Conservation (phyloP, 345 rosid species). For the Sonneratia caseolaris region DNA sequence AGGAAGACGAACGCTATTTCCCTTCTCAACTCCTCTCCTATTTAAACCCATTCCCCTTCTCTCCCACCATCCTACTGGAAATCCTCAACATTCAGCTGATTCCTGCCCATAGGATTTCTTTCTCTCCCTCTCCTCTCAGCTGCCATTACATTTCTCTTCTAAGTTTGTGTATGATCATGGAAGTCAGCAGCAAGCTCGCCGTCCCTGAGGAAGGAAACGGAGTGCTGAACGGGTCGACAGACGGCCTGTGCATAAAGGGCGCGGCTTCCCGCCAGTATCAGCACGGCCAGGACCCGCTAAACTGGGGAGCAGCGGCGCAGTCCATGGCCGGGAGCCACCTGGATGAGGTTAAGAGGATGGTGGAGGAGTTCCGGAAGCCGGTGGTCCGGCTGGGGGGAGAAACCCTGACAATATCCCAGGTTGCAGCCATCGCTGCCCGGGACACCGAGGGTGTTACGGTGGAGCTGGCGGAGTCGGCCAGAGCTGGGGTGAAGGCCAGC, state of each 20-base stretch:
- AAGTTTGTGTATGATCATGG: neutral
- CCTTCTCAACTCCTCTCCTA: slow-evolving; percentile 10
- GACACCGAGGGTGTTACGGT: slow-evolving; percentile 21
- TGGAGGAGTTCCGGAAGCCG: slow-evolving; percentile 51
- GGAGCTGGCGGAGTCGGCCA: slow-evolving; percentile 48
- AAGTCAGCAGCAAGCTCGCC: neutral
- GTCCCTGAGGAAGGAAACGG: slow-evolving; percentile 5
- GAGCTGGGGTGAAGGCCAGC: slow-evolving; percentile 62
- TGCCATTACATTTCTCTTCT: neutral
- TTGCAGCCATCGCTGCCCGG: slow-evolving; percentile 43
- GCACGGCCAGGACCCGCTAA: slow-evolving; percentile 38
- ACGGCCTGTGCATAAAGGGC: neutral
- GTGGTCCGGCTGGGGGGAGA: slow-evolving; percentile 63
- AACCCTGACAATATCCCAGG: slow-evolving; percentile 71
- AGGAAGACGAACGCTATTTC: neutral
- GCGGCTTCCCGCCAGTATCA: neutral
- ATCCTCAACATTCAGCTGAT: neutral
- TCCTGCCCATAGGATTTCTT: neutral
- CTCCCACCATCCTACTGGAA: slow-evolving; percentile 14
- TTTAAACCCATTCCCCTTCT: neutral
- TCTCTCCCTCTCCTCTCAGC: neutral
- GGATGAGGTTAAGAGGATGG: slow-evolving; percentile 75
- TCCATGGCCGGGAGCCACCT: slow-evolving; percentile 62
- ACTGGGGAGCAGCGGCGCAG: slow-evolving; percentile 64
- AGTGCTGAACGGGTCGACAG: neutral